Evolutionary conservation across 73 alveolate genomes (phyloP).

Genomic region (Uronychia setigera): DNA sequence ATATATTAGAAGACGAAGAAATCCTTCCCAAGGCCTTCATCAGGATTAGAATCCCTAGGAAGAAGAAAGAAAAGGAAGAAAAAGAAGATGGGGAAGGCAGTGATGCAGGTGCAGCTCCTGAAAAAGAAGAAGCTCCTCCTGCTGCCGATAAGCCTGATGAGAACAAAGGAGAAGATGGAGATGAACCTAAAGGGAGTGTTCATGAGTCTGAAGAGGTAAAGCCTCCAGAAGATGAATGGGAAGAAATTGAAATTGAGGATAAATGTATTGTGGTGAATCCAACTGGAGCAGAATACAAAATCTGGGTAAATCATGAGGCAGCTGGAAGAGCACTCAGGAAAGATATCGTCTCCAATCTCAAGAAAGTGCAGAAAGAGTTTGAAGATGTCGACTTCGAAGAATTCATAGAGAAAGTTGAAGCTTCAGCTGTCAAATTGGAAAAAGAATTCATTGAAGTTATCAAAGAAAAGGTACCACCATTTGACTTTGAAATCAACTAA

Average conservation of each 20-base stretch:
- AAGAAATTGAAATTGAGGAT: constrained; percentile 67
- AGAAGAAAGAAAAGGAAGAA: constrained; percentile 36
- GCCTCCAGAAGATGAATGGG: constrained; percentile 28
- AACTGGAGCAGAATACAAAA: constrained; percentile 32
- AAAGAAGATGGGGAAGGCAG: constrained; percentile 21
- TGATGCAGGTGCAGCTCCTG: constrained; percentile 20
- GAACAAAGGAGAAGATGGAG: constrained; percentile 15
- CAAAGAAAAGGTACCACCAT: constrained; percentile 30
- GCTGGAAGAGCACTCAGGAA: constrained; percentile 57
- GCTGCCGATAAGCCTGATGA: not conserved
- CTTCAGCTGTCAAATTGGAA: constrained; percentile 28
- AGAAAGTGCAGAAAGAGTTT: constrained; percentile 44
- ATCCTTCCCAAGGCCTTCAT: constrained; percentile 60
- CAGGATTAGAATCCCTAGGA: constrained; percentile 57
- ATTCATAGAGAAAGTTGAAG: constrained; percentile 35
- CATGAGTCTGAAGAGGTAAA: constrained; percentile 26
- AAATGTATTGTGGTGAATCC: constrained; percentile 54
- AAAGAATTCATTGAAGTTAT: constrained; percentile 6
- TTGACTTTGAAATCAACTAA: constrained; percentile 65
- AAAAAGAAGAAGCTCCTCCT: constrained; percentile 8
- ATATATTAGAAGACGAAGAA: constrained; percentile 36
- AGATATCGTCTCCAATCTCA: constrained; percentile 49
- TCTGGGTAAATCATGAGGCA: constrained; percentile 66
- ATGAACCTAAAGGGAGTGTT: constrained; percentile 37
- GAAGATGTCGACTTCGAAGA: constrained; percentile 63